These are phyloP conservation scores for Phialemonium atrogriseum DNA, from an alignment of 2,329 filamentous ascomycete genomes.

Conservation along the genomic window DNA sequence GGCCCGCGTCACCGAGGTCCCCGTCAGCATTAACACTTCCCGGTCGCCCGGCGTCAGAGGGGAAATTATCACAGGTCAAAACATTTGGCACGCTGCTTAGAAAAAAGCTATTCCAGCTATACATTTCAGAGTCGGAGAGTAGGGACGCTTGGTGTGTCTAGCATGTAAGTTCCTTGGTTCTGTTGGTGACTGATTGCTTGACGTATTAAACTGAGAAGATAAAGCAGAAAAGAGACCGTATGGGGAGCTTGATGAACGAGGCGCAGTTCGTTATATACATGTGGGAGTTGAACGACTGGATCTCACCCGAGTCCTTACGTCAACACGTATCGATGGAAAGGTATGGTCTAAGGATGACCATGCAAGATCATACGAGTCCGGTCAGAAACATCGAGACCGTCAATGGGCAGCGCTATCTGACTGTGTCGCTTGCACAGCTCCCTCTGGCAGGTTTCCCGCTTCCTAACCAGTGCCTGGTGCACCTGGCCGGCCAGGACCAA, in stretches of 20 bases:
- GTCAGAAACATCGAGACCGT: neutral
- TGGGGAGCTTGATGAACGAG: neutral
- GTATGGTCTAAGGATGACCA: neutral
- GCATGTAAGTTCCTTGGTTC: neutral
- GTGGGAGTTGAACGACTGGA: neutral
- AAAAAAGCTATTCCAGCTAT: too few relatives aligned
- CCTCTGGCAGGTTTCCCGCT: neutral
- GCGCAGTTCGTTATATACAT: neutral
- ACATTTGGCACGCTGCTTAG: too few relatives aligned
- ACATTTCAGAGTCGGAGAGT: too few relatives aligned
- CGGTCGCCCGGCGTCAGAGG: too few relatives aligned
- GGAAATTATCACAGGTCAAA: too few relatives aligned
- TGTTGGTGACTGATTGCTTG: neutral
- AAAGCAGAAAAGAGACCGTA: neutral
- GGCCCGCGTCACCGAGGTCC: too few relatives aligned
- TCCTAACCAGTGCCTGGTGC: neutral
- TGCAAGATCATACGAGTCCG: neutral
- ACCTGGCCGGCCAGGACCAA: constrained; percentile 1
- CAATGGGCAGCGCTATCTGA: neutral
- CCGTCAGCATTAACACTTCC: too few relatives aligned
- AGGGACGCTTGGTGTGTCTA: neutral
- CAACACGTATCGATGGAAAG: neutral
- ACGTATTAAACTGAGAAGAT: neutral
- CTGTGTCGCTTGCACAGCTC: neutral
- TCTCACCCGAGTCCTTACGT: neutral